These are phyloP conservation scores for Penicillium concentricum DNA, from an alignment of 2,329 filamentous ascomycete species.

Conservation along the genomic window DNA sequence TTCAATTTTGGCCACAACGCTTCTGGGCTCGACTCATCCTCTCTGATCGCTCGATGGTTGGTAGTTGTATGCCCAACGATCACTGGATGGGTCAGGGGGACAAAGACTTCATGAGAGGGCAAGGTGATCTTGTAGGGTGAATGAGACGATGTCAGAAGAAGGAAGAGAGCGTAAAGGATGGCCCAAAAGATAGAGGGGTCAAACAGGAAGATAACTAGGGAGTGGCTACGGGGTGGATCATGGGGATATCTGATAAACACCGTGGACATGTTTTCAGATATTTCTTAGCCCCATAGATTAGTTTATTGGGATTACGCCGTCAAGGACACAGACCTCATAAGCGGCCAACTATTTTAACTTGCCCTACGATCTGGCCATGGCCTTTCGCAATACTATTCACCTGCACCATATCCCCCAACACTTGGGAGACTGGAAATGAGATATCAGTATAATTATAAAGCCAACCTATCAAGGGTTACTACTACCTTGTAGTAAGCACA, in stretches of 20 bases:
- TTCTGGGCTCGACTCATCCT: neutral
- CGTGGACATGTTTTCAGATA: neutral
- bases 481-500: neutral
- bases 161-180: neutral
- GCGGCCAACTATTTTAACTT: neutral
- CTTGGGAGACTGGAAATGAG: neutral
- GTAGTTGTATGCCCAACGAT: neutral
- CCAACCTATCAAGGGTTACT: neutral
- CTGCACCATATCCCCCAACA: neutral
- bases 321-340: neutral
- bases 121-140: neutral
- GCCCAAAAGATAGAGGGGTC: neutral
- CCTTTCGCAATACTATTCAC: neutral
- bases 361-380: too few relatives aligned
- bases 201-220: neutral
- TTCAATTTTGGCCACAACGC: neutral
- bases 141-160: neutral
- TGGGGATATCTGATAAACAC: neutral
- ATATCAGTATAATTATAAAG: neutral
- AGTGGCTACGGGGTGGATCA: neutral
- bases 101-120: neutral
- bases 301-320: neutral
- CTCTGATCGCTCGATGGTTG: slow-evolving; percentile 4
- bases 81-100: neutral
- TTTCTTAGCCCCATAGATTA: neutral